Evolutionary conservation across 768 basidiomycete species (phyloP).

Genomic region (Rhizopogon vesiculosus): DNA sequence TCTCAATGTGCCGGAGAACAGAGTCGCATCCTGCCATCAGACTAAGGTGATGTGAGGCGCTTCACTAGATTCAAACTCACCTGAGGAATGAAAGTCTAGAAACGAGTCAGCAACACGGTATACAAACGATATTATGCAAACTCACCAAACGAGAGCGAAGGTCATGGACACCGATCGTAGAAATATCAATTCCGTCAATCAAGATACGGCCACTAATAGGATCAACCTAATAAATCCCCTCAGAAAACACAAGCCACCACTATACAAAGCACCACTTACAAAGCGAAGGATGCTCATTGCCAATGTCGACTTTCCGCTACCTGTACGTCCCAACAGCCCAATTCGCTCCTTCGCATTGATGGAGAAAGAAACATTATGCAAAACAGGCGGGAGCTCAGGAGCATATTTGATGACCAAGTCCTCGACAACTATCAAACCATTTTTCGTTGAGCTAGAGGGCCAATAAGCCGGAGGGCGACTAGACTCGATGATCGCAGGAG

Average conservation of each 20-base stretch:
- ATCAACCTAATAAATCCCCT: constrained; percentile 47
- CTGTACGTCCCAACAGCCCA: constrained; percentile 78
- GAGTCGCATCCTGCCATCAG: constrained; percentile 48
- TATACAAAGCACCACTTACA: constrained; percentile 34
- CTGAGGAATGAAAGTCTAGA: constrained; percentile 74
- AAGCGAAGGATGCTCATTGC: constrained; percentile 86
- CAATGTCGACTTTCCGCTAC: constrained; percentile 78
- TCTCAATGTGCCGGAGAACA: constrained; percentile 77
- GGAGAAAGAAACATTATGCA: constrained; percentile 71
- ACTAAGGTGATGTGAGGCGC: not conserved
- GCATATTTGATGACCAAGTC: constrained; percentile 80
- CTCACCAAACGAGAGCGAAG: constrained; percentile 69
- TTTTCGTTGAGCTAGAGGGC: constrained; percentile 69
- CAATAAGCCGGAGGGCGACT: constrained; percentile 86
- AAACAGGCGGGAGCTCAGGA: constrained; percentile 76
- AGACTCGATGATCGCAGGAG: constrained; percentile 68
- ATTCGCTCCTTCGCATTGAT: constrained; percentile 70
- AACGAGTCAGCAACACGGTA: constrained; percentile 3
- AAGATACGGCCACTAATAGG: constrained; percentile 70
- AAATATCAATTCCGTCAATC: constrained; percentile 87
- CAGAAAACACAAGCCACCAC: not conserved
- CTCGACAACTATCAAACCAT: constrained; percentile 62
- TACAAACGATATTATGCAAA: constrained; percentile 4
- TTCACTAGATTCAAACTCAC: constrained; percentile 5
- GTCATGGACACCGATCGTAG: constrained; percentile 80